Percentiles rank a stretch among this genome's conserved stretches.
These are phyloP conservation scores for Takashimella tepidaria DNA, from an alignment of 1,284 basidiomycete genomes.

Conservation along the genomic window DNA sequence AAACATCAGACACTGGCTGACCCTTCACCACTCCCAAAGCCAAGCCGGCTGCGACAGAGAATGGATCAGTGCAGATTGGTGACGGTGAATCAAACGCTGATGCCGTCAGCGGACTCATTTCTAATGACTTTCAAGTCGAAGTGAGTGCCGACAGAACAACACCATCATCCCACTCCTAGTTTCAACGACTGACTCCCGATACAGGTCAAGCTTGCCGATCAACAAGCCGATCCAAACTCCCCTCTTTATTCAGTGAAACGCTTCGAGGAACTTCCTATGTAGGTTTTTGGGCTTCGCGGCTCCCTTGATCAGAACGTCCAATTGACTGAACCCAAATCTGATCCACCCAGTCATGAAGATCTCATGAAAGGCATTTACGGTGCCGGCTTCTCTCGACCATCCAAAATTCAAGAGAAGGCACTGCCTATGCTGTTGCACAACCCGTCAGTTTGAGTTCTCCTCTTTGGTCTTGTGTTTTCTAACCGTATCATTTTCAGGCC, in stretches of 20 bases:
- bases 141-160: conserved; percentile 12
- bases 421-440: conserved; percentile 84
- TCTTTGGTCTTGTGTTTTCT: conserved; percentile 1
- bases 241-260: conserved; percentile 90
- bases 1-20: too few species aligned
- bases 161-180: neutral
- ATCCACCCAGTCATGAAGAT: conserved; percentile 66
- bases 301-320: too few species aligned
- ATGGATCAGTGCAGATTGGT: conserved; percentile 1
- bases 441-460: conserved; percentile 71
- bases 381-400: conserved; percentile 95
- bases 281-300: too few species aligned
- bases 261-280: conserved; percentile 93
- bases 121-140: conserved; percentile 43
- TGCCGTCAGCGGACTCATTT: conserved; percentile 28
- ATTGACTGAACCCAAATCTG: too few species aligned
- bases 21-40: too few species aligned
- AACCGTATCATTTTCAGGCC: conserved; percentile 57
- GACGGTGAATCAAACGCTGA: too few species aligned
- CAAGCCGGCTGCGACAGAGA: conserved; percentile 1
- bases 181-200: too few species aligned
- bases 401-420: conserved; percentile 98
- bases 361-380: conserved; percentile 94
- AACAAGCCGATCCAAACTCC: conserved; percentile 93
- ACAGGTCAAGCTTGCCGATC: conserved; percentile 96